Evolutionary conservation across 768 basidiomycete species (phyloP).

Genomic region (Postia placenta): DNA sequence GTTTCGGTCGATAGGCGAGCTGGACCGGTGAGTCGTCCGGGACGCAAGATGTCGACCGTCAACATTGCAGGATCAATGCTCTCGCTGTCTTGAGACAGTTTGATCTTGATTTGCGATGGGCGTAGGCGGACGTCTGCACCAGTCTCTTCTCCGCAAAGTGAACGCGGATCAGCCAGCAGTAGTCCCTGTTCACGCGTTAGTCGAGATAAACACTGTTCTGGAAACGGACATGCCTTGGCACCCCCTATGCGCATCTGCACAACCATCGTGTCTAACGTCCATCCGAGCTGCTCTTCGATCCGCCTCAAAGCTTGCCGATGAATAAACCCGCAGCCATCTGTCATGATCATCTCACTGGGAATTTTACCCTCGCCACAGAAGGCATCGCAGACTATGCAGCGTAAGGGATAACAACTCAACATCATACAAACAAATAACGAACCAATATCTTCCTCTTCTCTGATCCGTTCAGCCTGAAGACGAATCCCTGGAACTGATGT

Average conservation of each 20-base stretch:
- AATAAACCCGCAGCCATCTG: constrained; percentile 67
- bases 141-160: constrained; percentile 2
- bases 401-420: no score
- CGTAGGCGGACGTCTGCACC: constrained; percentile 22
- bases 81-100: constrained; percentile 20
- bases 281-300: not conserved
- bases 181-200: constrained; percentile 19
- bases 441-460: constrained; percentile 44
- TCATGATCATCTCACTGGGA: constrained; percentile 36
- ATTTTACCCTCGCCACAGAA: constrained; percentile 17
- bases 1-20: constrained; percentile 48
- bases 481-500: constrained; percentile 54
- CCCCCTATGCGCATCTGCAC: constrained; percentile 1
- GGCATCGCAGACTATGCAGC: constrained; percentile 18
- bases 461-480: constrained; percentile 32
- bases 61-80: not conserved
- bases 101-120: constrained; percentile 27
- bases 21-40: constrained; percentile 40
- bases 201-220: not conserved
- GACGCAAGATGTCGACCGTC: constrained; percentile 43
- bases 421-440: constrained; percentile 10
- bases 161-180: constrained; percentile 20
- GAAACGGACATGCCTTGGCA: not conserved
- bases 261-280: not conserved
- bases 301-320: not conserved